Conservation (phyloP, 2,329 filamentous ascomycete genomes). For the Macroventuria anomochaeta region DNA sequence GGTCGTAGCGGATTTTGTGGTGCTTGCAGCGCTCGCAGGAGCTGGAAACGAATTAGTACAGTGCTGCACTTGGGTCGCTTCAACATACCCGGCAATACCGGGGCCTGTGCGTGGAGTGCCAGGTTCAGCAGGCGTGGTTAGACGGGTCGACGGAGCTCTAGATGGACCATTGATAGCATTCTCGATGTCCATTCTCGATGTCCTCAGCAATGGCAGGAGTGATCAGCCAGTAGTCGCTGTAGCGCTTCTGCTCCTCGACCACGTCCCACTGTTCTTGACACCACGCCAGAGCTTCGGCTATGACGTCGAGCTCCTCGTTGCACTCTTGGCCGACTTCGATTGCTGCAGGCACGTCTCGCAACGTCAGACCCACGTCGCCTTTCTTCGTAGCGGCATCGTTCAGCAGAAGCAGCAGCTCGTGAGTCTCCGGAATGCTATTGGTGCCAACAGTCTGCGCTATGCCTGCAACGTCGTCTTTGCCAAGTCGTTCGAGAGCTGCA, state of each 20-base stretch:
- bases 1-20: slow-evolving; percentile 23
- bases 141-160: slow-evolving; percentile 25
- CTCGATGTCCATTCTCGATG: no score
- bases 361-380: slow-evolving; percentile 47
- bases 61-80: rapidly evolving
- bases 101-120: slow-evolving; percentile 6
- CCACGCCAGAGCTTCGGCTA: slow-evolving; percentile 69
- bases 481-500: slow-evolving; percentile 69
- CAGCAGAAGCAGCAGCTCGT: slow-evolving; percentile 71
- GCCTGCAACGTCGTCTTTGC: slow-evolving; percentile 65
- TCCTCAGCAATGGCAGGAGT: slow-evolving; percentile 47
- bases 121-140: slow-evolving; percentile 16
- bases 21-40: slow-evolving; percentile 16
- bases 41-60: slow-evolving; percentile 5
- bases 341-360: slow-evolving; percentile 71
- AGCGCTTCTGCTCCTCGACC: slow-evolving; percentile 63
- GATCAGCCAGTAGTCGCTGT: slow-evolving; percentile 72
- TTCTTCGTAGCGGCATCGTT: slow-evolving; percentile 55
- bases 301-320: slow-evolving; percentile 68
- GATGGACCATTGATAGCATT: slow-evolving; percentile 24
- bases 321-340: slow-evolving; percentile 73
- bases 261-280: slow-evolving; percentile 70
- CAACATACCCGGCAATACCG: slow-evolving; percentile 20
- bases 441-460: slow-evolving; percentile 71
- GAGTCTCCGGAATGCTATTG: slow-evolving; percentile 78